Evolutionary conservation across 108 stramenopile species (phyloP), one percentile per base, ranked within the genome.

Genomic region (Nannochloropsis granulata): DNA sequence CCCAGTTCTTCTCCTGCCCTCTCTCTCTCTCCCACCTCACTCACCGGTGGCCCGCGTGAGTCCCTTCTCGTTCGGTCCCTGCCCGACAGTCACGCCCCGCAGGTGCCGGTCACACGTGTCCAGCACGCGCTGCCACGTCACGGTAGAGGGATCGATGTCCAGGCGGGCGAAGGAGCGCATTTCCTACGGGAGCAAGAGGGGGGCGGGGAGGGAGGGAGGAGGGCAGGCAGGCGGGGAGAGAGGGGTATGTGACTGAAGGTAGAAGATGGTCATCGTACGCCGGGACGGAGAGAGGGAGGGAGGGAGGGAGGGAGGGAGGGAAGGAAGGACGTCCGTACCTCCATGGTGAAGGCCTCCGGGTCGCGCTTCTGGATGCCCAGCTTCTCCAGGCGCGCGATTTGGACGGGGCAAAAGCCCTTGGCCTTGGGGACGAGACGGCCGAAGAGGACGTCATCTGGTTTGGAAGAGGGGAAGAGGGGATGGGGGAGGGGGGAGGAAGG

Each of bases 31-130:
- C 5, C 34, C 34, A 3, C 34, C 34, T 34, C 34, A 1, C 34
- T 34, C 34, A 34, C 34, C 34, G 92, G 81, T 93, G 86, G 43
- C 86, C 82, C 23, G 84, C 87, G n/a, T 90, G 89, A 12, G 45
- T 43, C 93, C 93, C 23, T 92, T 94, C 90, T 98, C 97, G 46
- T 93, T 93, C 23, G 91, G 85, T 13, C 96, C 97, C 82, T 89
- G 83, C 2, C 97, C 97, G 21, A 98, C 89, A 42, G 88, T 91
- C 10, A 98, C 90, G 13, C 82, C 87, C 24, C 98, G 92, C 82
- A 99, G 92, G 83, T 95, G 94, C 43, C 98, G 92, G 94, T 99
- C 98, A 88, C 98, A 99, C 12, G 94, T 95, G 86, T 99, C 98
- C 82, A 99, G 82, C 3, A 99, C 98, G 19, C 98, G 92, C 82